A percentile compares a stretch with the other conserved stretches of the same genome.
Conservation (phyloP, 2,329 filamentous ascomycete genomes). For the Coccinonectria pachysandricola region DNA sequence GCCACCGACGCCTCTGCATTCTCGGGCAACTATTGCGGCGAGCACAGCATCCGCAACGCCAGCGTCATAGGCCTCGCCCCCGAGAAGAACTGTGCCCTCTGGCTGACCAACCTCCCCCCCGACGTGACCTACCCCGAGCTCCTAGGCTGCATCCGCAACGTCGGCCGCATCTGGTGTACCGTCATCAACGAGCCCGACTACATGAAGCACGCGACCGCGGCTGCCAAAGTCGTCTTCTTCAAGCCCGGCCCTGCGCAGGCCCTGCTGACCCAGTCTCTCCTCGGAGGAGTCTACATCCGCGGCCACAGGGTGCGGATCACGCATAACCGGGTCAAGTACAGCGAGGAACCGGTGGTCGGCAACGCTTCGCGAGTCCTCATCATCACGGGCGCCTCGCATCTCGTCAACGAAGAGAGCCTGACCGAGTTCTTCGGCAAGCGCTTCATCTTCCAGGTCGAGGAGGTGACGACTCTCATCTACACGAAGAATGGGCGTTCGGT, state of each 20-base stretch:
- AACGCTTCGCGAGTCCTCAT: conserved; percentile 38
- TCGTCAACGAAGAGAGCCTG: conserved; percentile 34
- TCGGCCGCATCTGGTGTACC: conserved; percentile 41
- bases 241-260: conserved; percentile 27
- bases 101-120: conserved; percentile 40
- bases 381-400: conserved; percentile 32
- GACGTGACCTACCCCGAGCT: conserved; percentile 32
- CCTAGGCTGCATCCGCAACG: conserved; percentile 30
- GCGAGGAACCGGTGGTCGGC: conserved; percentile 18
- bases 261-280: conserved; percentile 16
- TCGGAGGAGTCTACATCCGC: conserved; percentile 26
- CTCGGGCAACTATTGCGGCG: conserved; percentile 27
- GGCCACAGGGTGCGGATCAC: conserved; percentile 28
- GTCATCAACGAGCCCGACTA: conserved; percentile 40
- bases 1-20: conserved; percentile 8
- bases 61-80: conserved; percentile 21
- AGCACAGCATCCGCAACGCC: conserved; percentile 26
- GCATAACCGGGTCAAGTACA: conserved; percentile 39
- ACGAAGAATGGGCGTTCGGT: conserved; percentile 19
- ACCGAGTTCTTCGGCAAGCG: conserved; percentile 29
- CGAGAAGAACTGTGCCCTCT: conserved; percentile 39
- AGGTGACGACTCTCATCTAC: conserved; percentile 23
- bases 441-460: conserved; percentile 39
- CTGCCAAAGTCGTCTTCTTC: conserved; percentile 42
- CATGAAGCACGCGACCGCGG: conserved; percentile 26